phyloP scores from a whole-genome alignment of 768 basidiomycete species.

The Mycena polygramma region DNA sequence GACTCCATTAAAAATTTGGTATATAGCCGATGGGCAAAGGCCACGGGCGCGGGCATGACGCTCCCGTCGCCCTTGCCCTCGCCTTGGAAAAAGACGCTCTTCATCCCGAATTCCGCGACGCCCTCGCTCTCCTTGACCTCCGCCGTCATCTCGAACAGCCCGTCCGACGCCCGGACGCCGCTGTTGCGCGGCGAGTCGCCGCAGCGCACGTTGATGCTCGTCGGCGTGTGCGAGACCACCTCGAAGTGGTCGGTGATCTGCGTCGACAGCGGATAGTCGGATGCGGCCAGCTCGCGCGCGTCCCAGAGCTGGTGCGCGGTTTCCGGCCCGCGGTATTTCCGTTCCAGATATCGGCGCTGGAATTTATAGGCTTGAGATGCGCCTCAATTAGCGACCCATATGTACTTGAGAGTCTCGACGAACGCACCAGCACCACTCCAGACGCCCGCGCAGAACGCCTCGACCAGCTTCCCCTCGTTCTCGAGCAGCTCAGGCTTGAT shows the following conservation, averaged over 20 bases:
- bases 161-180: constrained; percentile 33
- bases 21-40: constrained; percentile 34
- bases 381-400: not conserved
- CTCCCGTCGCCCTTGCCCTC: constrained; percentile 30
- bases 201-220: constrained; percentile 33
- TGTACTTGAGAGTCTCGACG: too few species aligned
- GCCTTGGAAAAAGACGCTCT: constrained; percentile 35
- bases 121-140: constrained; percentile 35
- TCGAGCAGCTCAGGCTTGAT: constrained; percentile 35
- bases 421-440: constrained; percentile 37
- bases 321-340: constrained; percentile 33
- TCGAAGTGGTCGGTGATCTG: constrained; percentile 40
- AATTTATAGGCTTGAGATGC: constrained; percentile 30
- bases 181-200: constrained; percentile 36
- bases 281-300: constrained; percentile 23
- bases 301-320: constrained; percentile 38
- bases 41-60: constrained; percentile 20
- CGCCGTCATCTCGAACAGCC: constrained; percentile 37
- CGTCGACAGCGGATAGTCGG: constrained; percentile 35
- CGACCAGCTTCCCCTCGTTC: constrained; percentile 35
- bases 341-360: constrained; percentile 35
- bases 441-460: constrained; percentile 33
- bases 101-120: constrained; percentile 37
- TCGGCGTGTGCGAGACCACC: constrained; percentile 33
- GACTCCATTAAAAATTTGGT: constrained; percentile 38